phyloP scores from a whole-genome alignment of 202 grass and related monocot genomes.

The Elaeis oleifera region DNA sequence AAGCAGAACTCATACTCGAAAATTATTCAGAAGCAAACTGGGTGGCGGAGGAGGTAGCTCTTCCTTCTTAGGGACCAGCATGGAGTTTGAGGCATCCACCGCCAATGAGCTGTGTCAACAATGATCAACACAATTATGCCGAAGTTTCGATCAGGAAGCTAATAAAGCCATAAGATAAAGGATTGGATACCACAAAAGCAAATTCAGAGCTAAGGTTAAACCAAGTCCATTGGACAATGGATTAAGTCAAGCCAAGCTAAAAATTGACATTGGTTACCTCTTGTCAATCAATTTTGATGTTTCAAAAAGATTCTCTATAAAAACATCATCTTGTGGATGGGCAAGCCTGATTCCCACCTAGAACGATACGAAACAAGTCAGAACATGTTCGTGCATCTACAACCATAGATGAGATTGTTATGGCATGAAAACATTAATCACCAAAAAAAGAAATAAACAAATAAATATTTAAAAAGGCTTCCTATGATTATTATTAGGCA shows the following conservation, averaged over 20 bases:
- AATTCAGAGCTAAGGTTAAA: too few species aligned
- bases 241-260: too few species aligned
- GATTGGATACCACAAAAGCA: too few species aligned
- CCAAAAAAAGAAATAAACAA: too few species aligned
- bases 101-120: conserved; percentile 15
- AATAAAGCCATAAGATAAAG: too few species aligned
- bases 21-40: conserved; percentile 42
- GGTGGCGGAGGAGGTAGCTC: conserved; percentile 54
- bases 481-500: too few species aligned
- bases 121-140: too few species aligned
- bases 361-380: background rate
- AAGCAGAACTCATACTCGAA: conserved; percentile 26
- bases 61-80: conserved; percentile 26
- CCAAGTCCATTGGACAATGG: too few species aligned
- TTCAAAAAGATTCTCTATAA: conserved; percentile 33
- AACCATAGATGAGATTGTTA: background rate
- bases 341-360: conserved; percentile 25
- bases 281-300: conserved; percentile 25
- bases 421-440: too few species aligned
- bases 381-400: background rate
- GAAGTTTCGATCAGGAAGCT: too few species aligned
- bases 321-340: conserved; percentile 27
- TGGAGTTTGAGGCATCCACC: conserved; percentile 13
- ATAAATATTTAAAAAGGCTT: too few species aligned
- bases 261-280: background rate